Evolutionary conservation across 2,329 filamentous ascomycete genomes (phyloP), one percentile per base, ranked within the genome.

Genomic region (Epichloe scottii): DNA sequence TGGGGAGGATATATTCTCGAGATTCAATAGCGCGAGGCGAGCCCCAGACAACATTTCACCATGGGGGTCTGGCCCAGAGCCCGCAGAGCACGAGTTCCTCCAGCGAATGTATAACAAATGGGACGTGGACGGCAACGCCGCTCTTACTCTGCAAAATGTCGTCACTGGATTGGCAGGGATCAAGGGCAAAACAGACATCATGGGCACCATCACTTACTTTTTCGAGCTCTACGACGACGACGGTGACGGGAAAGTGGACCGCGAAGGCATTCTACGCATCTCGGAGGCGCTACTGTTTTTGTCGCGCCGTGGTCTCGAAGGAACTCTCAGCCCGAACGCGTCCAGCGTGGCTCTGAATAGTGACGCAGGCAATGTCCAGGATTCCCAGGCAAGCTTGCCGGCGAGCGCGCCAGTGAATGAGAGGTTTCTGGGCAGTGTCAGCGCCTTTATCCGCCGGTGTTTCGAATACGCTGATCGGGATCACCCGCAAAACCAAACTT

Each of bases 381-480:
- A 70, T 42, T 63, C 65, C 4, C 62, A 67, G 51, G 64, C 40
- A 55, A 69, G 61, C 64, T 68, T 69, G 57, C 72, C 67, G 46
- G 63, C 68, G 1, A 76, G 75, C n/a, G 71, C 75, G 60, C 73
- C 87, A 51, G 80, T 84, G 40, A 93, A 94, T 57, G 93, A 97
- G 66, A 81, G 84, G 49, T 97, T 98, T 63, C 71, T 98, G 26
- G 87, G 85, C 55, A 95, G 90, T 55, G 89, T 98, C 49, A 95
- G 89, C 59, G 89, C 89, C 2, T 98, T 98, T 63, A 98, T 97
- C 54, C 79, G 90, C 56, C 80, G 93, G 53, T 98, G 93, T 67
- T 98, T 98, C 58, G 93, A 98, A 68, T 98, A 98, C 62, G 93
- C 93, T 5, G 93, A 98, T 62, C 91, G 93, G 1, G 91, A 94